Conservation (phyloP, 176 grass and related monocot species). For the Paspalum vaginatum region DNA sequence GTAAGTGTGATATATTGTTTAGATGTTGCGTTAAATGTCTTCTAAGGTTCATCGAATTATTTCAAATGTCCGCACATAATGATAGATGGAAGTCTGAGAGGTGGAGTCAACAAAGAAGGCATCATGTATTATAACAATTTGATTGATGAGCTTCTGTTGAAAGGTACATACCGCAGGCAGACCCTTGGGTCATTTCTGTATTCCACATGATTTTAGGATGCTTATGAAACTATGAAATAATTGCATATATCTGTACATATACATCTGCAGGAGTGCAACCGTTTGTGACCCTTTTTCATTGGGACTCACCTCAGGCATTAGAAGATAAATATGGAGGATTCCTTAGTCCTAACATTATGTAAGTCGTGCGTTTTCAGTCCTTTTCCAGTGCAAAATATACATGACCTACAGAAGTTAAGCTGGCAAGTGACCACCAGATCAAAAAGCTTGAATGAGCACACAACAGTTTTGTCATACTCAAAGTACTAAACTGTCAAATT, state of each 20-base stretch:
- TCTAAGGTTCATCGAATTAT: not conserved
- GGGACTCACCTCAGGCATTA: conserved; percentile 65
- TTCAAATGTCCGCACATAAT: not conserved
- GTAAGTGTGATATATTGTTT: conserved; percentile 22
- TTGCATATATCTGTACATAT: not conserved
- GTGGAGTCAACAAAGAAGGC: conserved; percentile 61
- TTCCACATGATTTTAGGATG: not conserved
- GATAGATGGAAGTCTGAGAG: conserved; percentile 58
- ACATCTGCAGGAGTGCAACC: conserved; percentile 56
- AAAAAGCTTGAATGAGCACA: not conserved
- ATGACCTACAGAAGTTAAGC: not conserved
- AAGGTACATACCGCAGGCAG: conserved; percentile 29
- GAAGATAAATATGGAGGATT: conserved; percentile 70
- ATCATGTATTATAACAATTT: conserved; percentile 60
- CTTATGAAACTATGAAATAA: not conserved
- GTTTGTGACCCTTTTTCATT: conserved; percentile 72
- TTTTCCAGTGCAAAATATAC: not conserved
- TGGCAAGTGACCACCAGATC: not conserved
- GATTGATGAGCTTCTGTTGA: conserved; percentile 53
- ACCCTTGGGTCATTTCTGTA: not conserved
- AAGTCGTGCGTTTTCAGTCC: conserved; percentile 8
- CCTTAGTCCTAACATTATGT: conserved; percentile 60
- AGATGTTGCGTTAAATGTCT: not conserved
- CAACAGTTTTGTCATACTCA: not conserved
- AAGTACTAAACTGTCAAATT: not conserved